A percentile compares a stretch with the other conserved stretches of the same genome.
These are phyloP conservation scores for Ilex paraguariensis DNA, from an alignment of 305 asterid genomes.

Conservation along the genomic window DNA sequence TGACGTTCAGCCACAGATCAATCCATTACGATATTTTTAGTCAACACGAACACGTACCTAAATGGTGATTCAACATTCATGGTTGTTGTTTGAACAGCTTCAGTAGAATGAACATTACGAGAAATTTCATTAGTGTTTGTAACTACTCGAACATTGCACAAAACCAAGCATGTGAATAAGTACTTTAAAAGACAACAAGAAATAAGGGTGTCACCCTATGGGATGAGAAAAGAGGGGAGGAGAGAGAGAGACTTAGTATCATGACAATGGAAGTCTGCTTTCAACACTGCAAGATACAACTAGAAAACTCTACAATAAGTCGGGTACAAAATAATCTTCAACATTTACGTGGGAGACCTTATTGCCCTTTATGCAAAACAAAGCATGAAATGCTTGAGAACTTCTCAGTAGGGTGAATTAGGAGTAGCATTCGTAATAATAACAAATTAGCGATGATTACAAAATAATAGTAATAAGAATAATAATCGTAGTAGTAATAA, in stretches of 20 bases:
- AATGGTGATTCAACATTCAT: constrained; percentile 25
- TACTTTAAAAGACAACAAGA: not conserved
- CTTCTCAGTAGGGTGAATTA: too few species aligned
- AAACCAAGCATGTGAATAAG: not conserved
- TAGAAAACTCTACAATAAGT: too few species aligned
- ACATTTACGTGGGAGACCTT: not conserved
- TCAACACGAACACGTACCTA: constrained; percentile 31
- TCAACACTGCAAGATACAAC: too few species aligned
- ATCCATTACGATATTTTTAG: not conserved
- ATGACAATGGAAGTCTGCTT: too few species aligned
- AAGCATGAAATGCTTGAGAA: not conserved
- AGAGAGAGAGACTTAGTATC: not conserved
- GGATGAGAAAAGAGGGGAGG: not conserved
- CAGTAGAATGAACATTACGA: constrained; percentile 35
- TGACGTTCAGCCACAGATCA: not conserved
- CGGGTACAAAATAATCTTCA: too few species aligned
- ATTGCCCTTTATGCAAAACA: too few species aligned
- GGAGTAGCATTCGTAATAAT: too few species aligned
- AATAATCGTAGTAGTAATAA: too few species aligned
- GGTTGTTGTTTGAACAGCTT: constrained; percentile 39
- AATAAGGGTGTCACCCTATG: not conserved
- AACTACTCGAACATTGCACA: not conserved
- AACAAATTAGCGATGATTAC: too few species aligned
- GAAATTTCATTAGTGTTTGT: not conserved
- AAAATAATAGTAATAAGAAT: too few species aligned